Evolutionary conservation across 1,139 yeast genomes (phyloP), one percentile per base, ranked within the genome.

Genomic region (Taiozyma onychis): DNA sequence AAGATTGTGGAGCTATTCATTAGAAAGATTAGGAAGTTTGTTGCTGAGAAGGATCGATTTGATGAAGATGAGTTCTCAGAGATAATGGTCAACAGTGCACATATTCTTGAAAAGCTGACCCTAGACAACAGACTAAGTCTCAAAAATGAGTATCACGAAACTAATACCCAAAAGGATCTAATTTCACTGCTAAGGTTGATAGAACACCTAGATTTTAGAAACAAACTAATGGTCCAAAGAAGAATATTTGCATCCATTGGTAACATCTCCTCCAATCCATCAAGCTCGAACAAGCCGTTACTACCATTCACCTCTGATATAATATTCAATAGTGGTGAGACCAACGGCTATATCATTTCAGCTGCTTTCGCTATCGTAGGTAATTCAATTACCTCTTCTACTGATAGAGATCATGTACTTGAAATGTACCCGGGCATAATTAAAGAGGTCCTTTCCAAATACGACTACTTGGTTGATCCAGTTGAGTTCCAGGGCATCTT

Each of bases 11-110:
- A 50, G 7, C 14, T 50, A 4, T 43, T 55, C 18, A 26, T 50
- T 9, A 52, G 44, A 14, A 52, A 53, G 22, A 8, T 58, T 5
- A 14, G 16, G n/a, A 32, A 21, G 18, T 47, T 50, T 26, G 39
- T 50, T 3, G 10, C 28, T 2, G 27, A 32, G 7, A 37, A 44
- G 44, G 41, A 47, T 21, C 51, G 49, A 4, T 53, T 41, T 42
- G 62, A 55, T 27, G 65, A 60, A 28, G 62, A 60, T 42, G 64
- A 60, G 26, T 53, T 51, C 21, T 39, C 57, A 13, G 62, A 59
- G 39, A 7, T 56, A 11, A 32, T 55, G 13, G 51, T 50, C 13
- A 54, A 55, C 44, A 39, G 51, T 6, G 50, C 62, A 3, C 37
- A 34, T 5, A 47, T 58, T 11, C 24, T 59, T 10, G 64, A 60